Base-by-base conservation (phyloP, 495 filamentous ascomycete species). In the Lophiotrema nucula region DNA sequence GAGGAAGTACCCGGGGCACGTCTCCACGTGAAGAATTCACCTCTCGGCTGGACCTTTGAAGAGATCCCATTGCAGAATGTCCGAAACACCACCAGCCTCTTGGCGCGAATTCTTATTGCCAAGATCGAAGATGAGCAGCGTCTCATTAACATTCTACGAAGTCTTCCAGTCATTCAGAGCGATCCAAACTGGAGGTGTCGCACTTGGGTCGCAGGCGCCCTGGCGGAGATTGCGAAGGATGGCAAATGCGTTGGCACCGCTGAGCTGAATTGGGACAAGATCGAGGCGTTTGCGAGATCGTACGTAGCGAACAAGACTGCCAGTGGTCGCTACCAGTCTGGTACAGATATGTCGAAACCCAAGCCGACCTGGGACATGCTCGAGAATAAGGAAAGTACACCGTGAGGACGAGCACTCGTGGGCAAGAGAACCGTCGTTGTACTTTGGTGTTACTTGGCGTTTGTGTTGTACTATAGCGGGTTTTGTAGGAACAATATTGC, bases 301-400 rank as follows among this genome's bases (percentile, higher is more conserved):
- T 60, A 60, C 22, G 56, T 54, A n/a, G 38, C 3, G 15, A 23
- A 54, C 43, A 60, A 60, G 42, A 35, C 47, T 37, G 49, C 47
- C 23, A 37, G 16, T 16, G 56, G 56, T 44, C 35, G 56, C 23
- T 60, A 47, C 33, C 8, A 15, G 38, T 25, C 35, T 11, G 56
- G 13, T 24, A 25, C 2, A 37, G 49, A 54, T 46, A 19, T 60
- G 19, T 44, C 35, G 49, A 46, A 37, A 33, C 39, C 49, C 8
- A 51, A 58, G 49, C 67, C 74, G 19, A 77, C 72, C 31, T 77
- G 64, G 43, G 71, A 73, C 46, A 48, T 76, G 65, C 51, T 75
- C 18, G 53, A 67, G 61, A 37, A 57, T 12, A 69, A 69, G 52
- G 72, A 76, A 46, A 69, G 37, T 12, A 55, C 73, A 18, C 19